Conservation (phyloP, 2,329 filamentous ascomycete species). For the Fusarium sp. region DNA sequence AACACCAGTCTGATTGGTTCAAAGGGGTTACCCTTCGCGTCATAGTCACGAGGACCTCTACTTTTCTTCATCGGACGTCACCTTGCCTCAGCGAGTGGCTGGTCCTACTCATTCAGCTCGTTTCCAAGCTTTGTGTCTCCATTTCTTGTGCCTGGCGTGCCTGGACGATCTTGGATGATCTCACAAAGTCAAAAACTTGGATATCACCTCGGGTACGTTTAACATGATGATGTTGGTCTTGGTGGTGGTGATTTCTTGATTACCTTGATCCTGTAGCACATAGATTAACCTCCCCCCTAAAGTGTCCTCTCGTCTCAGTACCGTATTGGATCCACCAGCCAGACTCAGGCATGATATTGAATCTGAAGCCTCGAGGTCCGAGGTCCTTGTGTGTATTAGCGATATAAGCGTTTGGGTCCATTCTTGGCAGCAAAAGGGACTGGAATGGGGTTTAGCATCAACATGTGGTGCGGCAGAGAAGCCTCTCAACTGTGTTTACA, state of each 20-base stretch:
- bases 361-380: slow-evolving; percentile 13
- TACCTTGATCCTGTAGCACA: slow-evolving; percentile 9
- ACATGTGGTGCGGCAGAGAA: too few species aligned
- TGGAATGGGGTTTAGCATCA: slow-evolving; percentile 5
- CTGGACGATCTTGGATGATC: slow-evolving; percentile 30
- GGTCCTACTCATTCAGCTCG: slow-evolving; percentile 15
- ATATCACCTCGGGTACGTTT: not conserved
- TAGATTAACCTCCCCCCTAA: slow-evolving; percentile 28
- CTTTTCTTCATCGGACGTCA: slow-evolving; percentile 9
- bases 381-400: too few species aligned
- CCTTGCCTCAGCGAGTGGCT: slow-evolving; percentile 17
- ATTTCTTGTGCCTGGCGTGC: slow-evolving; percentile 34
- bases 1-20: slow-evolving; percentile 34
- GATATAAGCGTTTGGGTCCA: not conserved
- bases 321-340: slow-evolving; percentile 28
- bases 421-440: not conserved
- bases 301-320: slow-evolving; percentile 16
- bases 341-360: slow-evolving; percentile 24
- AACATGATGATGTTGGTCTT: slow-evolving; percentile 7
- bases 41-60: slow-evolving; percentile 38
- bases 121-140: slow-evolving; percentile 25
- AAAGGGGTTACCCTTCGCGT: slow-evolving; percentile 36
- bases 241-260: slow-evolving; percentile 8
- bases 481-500: too few species aligned
- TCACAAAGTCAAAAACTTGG: slow-evolving; percentile 13